Conservation (phyloP, 371 early-diverging fungal genomes). For the Dichotomocladium elegans region DNA sequence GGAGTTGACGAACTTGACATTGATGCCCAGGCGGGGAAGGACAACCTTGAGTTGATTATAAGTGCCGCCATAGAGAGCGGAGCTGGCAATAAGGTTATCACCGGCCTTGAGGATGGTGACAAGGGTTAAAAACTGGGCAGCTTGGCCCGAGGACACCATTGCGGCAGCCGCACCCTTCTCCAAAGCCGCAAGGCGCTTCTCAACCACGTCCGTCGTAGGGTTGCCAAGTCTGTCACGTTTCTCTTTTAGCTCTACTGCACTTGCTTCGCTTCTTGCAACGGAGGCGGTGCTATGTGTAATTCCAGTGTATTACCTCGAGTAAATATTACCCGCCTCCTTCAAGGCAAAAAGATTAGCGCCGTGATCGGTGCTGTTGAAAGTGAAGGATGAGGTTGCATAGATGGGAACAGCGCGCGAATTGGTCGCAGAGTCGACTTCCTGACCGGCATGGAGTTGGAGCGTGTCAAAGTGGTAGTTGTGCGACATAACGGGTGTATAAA, state of each 20-base stretch:
- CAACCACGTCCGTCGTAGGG: conserved; percentile 87
- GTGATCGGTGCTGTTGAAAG: conserved; percentile 72
- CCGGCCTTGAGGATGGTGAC: conserved; percentile 71
- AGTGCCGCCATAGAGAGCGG: conserved; percentile 83
- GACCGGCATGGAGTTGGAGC: conserved; percentile 88
- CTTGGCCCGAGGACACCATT: conserved; percentile 64
- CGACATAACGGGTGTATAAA: neutral
- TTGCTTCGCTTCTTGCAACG: no score
- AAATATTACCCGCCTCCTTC: conserved; percentile 69
- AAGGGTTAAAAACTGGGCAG: conserved; percentile 81
- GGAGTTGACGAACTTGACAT: conserved; percentile 68
- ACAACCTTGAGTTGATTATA: conserved; percentile 85
- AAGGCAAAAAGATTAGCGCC: conserved; percentile 78
- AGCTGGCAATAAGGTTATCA: conserved; percentile 81
- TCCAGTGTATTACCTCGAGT: conserved; percentile 54
- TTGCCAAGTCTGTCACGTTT: conserved; percentile 58
- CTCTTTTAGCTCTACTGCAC: no score
- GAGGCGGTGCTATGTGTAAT: neutral
- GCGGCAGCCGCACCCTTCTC: conserved; percentile 74
- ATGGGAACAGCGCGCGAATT: conserved; percentile 87
- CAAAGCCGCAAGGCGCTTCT: conserved; percentile 84
- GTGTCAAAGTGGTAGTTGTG: conserved; percentile 70
- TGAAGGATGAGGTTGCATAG: conserved; percentile 79
- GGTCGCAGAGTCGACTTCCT: conserved; percentile 59
- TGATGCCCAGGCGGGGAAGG: conserved; percentile 79